Conservation (phyloP, 352 stramenopile species). For the Hyaloperonospora arabidopsidis region DNA sequence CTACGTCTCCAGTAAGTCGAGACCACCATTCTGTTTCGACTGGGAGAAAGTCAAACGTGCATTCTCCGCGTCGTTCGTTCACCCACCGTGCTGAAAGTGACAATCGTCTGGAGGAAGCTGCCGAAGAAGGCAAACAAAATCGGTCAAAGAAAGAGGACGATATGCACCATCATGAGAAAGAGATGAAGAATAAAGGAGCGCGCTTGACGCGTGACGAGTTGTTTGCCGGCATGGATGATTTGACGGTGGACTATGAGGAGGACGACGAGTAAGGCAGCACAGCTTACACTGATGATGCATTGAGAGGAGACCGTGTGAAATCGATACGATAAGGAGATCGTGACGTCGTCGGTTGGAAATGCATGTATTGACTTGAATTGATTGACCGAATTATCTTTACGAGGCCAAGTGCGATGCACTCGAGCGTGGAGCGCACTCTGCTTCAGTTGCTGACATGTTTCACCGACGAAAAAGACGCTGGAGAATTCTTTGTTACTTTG, state of each 20-base stretch:
- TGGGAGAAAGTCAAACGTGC: slow-evolving; percentile 24
- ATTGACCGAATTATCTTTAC: slow-evolving; percentile 10
- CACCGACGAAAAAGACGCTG: slow-evolving; percentile 9
- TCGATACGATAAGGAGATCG: slow-evolving; percentile 13
- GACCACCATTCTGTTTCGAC: slow-evolving; percentile 20
- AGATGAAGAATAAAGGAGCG: slow-evolving; percentile 25
- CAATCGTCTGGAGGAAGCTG: slow-evolving; percentile 18
- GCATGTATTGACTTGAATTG: slow-evolving; percentile 28
- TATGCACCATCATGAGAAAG: slow-evolving; percentile 24
- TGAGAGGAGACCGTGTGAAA: slow-evolving; percentile 8
- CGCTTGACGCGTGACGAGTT: slow-evolving; percentile 30
- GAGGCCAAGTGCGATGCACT: not conserved
- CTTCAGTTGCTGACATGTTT: slow-evolving; percentile 4
- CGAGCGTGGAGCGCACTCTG: not conserved
- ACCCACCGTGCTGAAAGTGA: slow-evolving; percentile 21
- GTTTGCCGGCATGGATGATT: slow-evolving; percentile 69
- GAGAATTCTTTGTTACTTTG: slow-evolving; percentile 29
- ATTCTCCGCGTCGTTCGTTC: slow-evolving; percentile 26
- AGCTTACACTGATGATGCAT: slow-evolving; percentile 15
- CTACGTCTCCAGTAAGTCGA: slow-evolving; percentile 34
- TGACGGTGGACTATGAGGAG: slow-evolving; percentile 78
- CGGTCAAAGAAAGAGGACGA: slow-evolving; percentile 26
- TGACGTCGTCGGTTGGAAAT: slow-evolving; percentile 23
- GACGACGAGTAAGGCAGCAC: slow-evolving; percentile 42
- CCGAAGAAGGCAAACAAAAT: slow-evolving; percentile 18